These are phyloP conservation scores for Samsoniella hepiali DNA, from an alignment of 2,329 filamentous ascomycete genomes.

Conservation along the genomic window DNA sequence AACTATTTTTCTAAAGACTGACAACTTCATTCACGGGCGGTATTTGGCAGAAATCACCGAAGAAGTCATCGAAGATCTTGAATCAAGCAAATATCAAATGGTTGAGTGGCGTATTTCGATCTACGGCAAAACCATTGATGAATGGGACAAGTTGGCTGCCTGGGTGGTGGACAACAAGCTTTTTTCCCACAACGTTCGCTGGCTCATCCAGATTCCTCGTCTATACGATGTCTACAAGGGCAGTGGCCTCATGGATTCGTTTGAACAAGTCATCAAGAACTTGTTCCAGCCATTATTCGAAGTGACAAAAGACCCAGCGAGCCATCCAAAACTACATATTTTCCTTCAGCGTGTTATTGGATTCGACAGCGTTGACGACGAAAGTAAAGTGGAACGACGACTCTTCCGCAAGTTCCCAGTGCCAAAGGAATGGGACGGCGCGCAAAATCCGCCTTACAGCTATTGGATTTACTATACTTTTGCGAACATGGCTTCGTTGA, in stretches of 20 bases:
- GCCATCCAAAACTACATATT: conserved; percentile 87
- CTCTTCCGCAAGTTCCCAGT: conserved; percentile 95
- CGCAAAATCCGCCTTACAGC: conserved; percentile 95
- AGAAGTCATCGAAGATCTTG: conserved; percentile 93
- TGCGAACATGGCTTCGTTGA: conserved; percentile 88
- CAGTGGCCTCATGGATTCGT: conserved; percentile 79
- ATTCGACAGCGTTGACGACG: conserved; percentile 96
- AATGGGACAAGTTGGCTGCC: conserved; percentile 96
- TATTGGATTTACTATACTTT: conserved; percentile 99
- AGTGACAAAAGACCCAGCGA: conserved; percentile 81
- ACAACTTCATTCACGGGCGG: conserved; percentile 93
- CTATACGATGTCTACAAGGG: conserved; percentile 96
- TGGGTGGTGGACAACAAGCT: conserved; percentile 99
- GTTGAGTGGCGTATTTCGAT: conserved; percentile 98
- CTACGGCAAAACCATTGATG: conserved; percentile 85
- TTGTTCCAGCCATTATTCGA: conserved; percentile 93
- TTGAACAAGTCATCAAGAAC: conserved; percentile 86
- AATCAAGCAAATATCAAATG: conserved; percentile 99
- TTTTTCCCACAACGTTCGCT: conserved; percentile 95
- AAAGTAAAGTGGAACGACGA: conserved; percentile 92
- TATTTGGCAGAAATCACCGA: conserved; percentile 98
- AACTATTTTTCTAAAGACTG: conserved; percentile 98
- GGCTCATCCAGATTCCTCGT: conserved; percentile 92
- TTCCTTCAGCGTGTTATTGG: conserved; percentile 95
- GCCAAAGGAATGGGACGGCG: conserved; percentile 82